Evolutionary conservation across 2,329 filamentous ascomycete species (phyloP).

Genomic region (Thermomyces lanuginosus): DNA sequence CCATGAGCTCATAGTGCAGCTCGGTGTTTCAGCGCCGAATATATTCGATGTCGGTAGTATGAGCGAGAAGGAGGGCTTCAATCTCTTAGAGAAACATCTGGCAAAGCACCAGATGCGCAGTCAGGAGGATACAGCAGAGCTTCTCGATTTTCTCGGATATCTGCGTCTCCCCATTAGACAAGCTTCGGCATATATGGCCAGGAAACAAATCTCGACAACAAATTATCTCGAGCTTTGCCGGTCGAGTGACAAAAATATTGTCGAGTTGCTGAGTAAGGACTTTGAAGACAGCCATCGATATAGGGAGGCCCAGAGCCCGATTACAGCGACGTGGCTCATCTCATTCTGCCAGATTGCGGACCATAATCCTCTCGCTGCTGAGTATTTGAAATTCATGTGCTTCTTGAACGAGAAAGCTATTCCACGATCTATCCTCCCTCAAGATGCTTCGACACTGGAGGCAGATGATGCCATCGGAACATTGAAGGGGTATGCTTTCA

Average conservation of each 20-base stretch:
- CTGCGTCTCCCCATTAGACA: too few relatives aligned
- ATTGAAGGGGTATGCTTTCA: slow-evolving; percentile 5
- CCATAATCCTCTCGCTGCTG: slow-evolving; percentile 8
- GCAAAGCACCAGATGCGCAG: too few relatives aligned
- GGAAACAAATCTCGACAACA: neutral
- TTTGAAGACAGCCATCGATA: slow-evolving; percentile 11
- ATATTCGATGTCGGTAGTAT: too few relatives aligned
- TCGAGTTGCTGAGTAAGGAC: slow-evolving; percentile 8
- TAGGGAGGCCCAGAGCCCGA: slow-evolving; percentile 9
- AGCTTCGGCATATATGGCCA: too few relatives aligned
- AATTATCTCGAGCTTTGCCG: slow-evolving; percentile 1
- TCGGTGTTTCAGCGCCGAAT: too few relatives aligned
- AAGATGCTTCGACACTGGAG: too few relatives aligned
- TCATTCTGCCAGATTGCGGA: slow-evolving; percentile 11
- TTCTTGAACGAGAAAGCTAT: slow-evolving; percentile 11
- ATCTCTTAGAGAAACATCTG: too few relatives aligned
- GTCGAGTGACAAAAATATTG: neutral
- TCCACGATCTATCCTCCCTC: slow-evolving; percentile 8
- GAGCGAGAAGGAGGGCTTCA: too few relatives aligned
- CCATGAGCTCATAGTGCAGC: too few relatives aligned
- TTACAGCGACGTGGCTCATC: slow-evolving; percentile 14
- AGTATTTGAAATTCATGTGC: slow-evolving; percentile 11
- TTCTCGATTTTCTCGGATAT: too few relatives aligned
- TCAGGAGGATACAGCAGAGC: too few relatives aligned
- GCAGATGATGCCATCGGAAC: slow-evolving; percentile 4